Evolutionary conservation across 495 filamentous ascomycete genomes (phyloP).

Genomic region (Staphylotrichum tortipilum): DNA sequence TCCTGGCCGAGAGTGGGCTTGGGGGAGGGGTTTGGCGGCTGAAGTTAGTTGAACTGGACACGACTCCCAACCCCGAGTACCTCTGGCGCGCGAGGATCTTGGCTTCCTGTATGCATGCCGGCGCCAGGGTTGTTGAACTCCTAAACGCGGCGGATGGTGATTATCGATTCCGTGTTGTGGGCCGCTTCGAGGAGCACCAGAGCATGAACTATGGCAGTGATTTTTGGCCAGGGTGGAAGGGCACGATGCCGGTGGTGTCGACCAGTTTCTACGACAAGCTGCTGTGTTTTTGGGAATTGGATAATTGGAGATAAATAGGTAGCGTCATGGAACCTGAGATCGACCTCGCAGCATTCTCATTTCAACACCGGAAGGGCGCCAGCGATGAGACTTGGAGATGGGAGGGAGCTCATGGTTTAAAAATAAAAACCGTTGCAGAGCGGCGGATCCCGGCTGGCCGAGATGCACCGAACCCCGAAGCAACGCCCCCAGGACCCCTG

Average conservation of each 20-base stretch:
- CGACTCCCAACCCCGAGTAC: background rate
- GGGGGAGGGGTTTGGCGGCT: constrained; percentile 91
- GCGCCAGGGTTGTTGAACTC: constrained; percentile 54
- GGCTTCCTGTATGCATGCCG: constrained; percentile 91
- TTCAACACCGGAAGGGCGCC: no score
- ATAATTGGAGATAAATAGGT: background rate
- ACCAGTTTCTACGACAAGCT: constrained; percentile 87
- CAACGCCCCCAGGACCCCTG: background rate
- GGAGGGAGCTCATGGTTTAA: no score
- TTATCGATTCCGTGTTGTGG: constrained; percentile 61
- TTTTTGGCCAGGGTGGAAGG: constrained; percentile 41
- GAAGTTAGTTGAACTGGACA: constrained; percentile 43
- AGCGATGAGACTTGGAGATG: no score
- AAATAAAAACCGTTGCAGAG: no score
- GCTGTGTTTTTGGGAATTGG: constrained; percentile 67
- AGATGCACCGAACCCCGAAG: background rate
- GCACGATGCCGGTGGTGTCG: constrained; percentile 49
- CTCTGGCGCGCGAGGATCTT: constrained; percentile 49
- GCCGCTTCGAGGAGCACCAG: constrained; percentile 73
- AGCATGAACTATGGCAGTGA: constrained; percentile 96
- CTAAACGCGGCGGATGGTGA: constrained; percentile 21
- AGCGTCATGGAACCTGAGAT: no score
- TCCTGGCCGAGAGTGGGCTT: constrained; percentile 56
- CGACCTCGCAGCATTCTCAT: background rate
- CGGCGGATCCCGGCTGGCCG: background rate